A percentile compares a stretch with the other conserved stretches of the same genome.
phyloP scores from a whole-genome alignment of 805 yeast species.

The Candida nonsorbophila region DNA sequence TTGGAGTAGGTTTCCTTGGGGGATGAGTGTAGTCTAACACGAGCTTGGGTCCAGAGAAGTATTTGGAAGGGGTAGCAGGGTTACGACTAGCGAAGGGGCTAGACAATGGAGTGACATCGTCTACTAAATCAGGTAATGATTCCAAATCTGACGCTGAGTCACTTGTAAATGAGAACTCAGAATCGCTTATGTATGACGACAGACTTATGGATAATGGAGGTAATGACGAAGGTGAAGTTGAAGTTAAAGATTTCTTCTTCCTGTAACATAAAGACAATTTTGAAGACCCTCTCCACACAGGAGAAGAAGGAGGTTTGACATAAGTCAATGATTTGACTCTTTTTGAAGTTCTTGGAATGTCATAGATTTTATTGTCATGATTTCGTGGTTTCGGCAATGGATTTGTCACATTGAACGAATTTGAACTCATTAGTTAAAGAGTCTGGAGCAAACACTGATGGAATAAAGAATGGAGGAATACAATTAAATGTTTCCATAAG shows the following conservation, averaged over 20 bases:
- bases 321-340: constrained; percentile 11
- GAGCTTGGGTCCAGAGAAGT: constrained; percentile 2
- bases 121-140: constrained; percentile 32
- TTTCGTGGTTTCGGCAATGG: constrained; percentile 18
- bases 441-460: background rate
- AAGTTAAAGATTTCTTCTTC: background rate
- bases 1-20: constrained; percentile 11
- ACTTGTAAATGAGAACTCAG: constrained; percentile 10
- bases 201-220: constrained; percentile 1
- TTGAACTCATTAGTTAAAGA: background rate
- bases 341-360: constrained; percentile 10
- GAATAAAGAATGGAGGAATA: background rate
- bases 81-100: constrained; percentile 4
- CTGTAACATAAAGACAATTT: background rate
- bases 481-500: too few species aligned
- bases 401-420: constrained; percentile 11
- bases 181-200: constrained; percentile 7
- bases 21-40: constrained; percentile 1
- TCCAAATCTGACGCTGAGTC: constrained; percentile 26
- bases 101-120: constrained; percentile 18
- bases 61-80: constrained; percentile 9
- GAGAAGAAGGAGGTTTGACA: background rate
- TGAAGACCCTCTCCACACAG: constrained; percentile 2
- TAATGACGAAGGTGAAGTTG: constrained; percentile 2
- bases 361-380: constrained; percentile 17